Percentiles rank a stretch among this genome's conserved stretches.
These are phyloP conservation scores for Penicillium palitans DNA, from an alignment of 2,329 filamentous ascomycete genomes.

Conservation along the genomic window DNA sequence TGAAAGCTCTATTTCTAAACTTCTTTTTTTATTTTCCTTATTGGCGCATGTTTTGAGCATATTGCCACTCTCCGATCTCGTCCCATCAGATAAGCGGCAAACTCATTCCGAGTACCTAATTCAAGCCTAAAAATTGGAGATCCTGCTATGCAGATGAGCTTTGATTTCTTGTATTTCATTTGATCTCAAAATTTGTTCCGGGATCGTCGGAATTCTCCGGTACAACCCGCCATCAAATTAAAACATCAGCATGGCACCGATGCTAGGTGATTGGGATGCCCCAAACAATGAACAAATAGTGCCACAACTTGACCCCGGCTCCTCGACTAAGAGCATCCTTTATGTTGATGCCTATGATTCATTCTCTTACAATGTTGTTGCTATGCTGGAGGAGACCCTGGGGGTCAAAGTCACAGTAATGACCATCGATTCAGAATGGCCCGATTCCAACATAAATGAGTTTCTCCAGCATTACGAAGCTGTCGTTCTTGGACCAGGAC, in stretches of 20 bases:
- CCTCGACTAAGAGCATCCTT: slow-evolving; percentile 57
- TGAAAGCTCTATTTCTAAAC: background rate
- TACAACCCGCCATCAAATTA: slow-evolving; percentile 12
- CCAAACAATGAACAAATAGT: background rate
- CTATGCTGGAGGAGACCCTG: slow-evolving; percentile 71
- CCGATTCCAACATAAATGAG: slow-evolving; percentile 47
- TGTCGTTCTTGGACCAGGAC: slow-evolving; percentile 86
- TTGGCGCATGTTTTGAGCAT: background rate
- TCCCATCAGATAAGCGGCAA: slow-evolving; percentile 5
- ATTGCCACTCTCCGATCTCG: background rate
- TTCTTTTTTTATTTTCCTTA: background rate
- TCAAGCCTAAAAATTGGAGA: background rate
- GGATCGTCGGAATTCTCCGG: background rate
- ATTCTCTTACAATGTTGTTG: slow-evolving; percentile 92
- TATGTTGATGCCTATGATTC: slow-evolving; percentile 97
- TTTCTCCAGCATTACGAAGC: slow-evolving; percentile 69
- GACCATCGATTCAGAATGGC: slow-evolving; percentile 62
- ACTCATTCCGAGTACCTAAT: background rate
- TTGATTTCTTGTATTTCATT: background rate
- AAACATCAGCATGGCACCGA: slow-evolving; percentile 29
- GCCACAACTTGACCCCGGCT: background rate
- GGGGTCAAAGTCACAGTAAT: slow-evolving; percentile 68
- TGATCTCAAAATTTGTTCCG: background rate
- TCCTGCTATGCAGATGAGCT: background rate
- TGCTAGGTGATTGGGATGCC: slow-evolving; percentile 30